A percentile compares a stretch with the other conserved stretches of the same genome.
Evolutionary conservation across 208 protist genomes (phyloP).

Genomic region (Acanthamoeba lenticulata): DNA sequence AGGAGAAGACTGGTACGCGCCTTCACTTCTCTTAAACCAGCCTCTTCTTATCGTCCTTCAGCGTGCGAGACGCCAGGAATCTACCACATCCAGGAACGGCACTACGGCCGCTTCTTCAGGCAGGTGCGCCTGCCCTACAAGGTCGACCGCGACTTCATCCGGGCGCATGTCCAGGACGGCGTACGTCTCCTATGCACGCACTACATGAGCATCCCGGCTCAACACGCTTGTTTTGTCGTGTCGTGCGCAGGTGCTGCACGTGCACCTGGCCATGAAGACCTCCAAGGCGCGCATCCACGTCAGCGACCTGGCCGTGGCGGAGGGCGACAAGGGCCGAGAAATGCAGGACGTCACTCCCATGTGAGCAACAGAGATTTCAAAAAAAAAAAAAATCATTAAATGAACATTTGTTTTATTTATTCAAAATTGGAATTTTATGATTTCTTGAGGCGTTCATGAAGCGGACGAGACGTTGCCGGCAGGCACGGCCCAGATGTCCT

Average conservation of each 20-base stretch:
- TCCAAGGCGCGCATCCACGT: slow-evolving; percentile 6
- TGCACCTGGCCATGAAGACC: background rate
- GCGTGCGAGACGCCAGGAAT: background rate
- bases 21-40: too few relatives aligned
- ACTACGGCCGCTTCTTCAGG: slow-evolving; percentile 20
- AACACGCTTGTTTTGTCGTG: background rate
- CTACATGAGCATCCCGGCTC: background rate
- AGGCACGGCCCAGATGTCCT: background rate
- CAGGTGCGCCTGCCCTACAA: background rate
- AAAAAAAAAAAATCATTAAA: too few relatives aligned
- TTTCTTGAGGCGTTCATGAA: background rate
- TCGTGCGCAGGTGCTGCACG: background rate
- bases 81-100: slow-evolving; percentile 15
- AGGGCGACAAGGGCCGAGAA: background rate
- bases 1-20: background rate
- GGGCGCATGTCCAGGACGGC: background rate
- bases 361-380: background rate
- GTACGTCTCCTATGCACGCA: background rate
- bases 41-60: too few relatives aligned
- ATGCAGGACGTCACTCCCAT: background rate
- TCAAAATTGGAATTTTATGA: too few relatives aligned
- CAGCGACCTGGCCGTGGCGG: background rate
- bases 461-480: background rate
- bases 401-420: too few relatives aligned
- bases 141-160: background rate